A percentile compares a stretch with the other conserved stretches of the same genome.
These are phyloP conservation scores for Alternaria panax DNA, from an alignment of 2,329 filamentous ascomycete genomes.

Conservation along the genomic window DNA sequence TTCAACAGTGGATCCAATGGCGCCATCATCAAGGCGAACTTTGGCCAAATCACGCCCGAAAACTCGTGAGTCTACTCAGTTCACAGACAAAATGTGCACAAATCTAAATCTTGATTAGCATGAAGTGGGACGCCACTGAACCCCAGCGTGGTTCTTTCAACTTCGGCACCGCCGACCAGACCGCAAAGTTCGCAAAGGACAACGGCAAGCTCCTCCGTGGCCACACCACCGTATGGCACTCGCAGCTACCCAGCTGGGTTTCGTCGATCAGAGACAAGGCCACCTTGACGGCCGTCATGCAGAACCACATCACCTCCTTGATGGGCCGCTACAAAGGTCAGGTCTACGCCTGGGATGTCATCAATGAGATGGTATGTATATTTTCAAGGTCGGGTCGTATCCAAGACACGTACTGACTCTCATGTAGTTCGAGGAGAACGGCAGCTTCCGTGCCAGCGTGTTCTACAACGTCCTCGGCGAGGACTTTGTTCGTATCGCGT, in stretches of 20 bases:
- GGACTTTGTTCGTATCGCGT: constrained; percentile 75
- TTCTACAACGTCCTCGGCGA: constrained; percentile 75
- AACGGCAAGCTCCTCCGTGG: constrained; percentile 69
- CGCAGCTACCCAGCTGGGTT: constrained; percentile 64
- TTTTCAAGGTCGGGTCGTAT: too few species aligned
- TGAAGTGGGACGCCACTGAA: constrained; percentile 72
- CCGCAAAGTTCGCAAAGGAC: constrained; percentile 63
- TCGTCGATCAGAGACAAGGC: constrained; percentile 61
- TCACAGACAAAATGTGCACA: background rate
- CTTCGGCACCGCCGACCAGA: constrained; percentile 64
- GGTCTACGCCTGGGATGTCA: constrained; percentile 69
- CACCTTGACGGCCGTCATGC: constrained; percentile 64
- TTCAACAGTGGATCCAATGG: constrained; percentile 61
- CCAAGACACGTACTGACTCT: constrained; percentile 29
- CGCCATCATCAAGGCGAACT: constrained; percentile 67
- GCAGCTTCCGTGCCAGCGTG: constrained; percentile 65
- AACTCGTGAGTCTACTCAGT: constrained; percentile 55
- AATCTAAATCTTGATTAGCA: constrained; percentile 49
- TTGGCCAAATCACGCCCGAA: constrained; percentile 71
- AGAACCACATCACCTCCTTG: constrained; percentile 67
- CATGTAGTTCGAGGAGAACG: constrained; percentile 63
- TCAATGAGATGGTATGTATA: constrained; percentile 63
- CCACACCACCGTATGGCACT: constrained; percentile 72
- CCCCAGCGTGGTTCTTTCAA: constrained; percentile 52
- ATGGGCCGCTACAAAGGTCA: constrained; percentile 70